phyloP scores from a whole-genome alignment of 352 stramenopile species.

The Globisporangium radiosum region DNA sequence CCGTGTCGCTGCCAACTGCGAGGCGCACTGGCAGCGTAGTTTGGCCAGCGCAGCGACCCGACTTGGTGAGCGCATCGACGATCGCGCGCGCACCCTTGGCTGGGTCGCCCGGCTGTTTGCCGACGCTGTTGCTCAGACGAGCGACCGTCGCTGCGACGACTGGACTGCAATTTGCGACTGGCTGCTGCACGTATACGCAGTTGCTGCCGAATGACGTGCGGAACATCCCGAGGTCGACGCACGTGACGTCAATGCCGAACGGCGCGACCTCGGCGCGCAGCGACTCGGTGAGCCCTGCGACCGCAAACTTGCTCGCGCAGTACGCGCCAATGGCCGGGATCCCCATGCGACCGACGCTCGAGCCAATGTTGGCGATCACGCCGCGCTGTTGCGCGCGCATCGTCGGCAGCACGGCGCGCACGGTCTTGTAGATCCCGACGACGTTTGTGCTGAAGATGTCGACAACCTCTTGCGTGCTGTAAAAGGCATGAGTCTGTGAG shows the following conservation, averaged over 20 bases:
- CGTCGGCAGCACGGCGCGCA: conserved; percentile 14
- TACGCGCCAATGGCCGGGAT: conserved; percentile 29
- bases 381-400: conserved; percentile 14
- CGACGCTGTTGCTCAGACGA: conserved; percentile 4
- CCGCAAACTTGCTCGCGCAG: conserved; percentile 33
- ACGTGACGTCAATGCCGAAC: conserved; percentile 31
- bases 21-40: conserved; percentile 6
- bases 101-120: conserved; percentile 8
- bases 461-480: conserved; percentile 17
- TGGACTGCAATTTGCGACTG: conserved; percentile 18
- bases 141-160: conserved; percentile 17
- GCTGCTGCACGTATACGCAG: conserved; percentile 13
- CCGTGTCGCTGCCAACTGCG: not conserved
- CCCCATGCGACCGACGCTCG: conserved; percentile 18
- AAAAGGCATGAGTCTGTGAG: no score
- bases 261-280: conserved; percentile 25
- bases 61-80: conserved; percentile 17
- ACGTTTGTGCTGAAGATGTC: conserved; percentile 38
- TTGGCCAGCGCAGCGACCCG: conserved; percentile 6
- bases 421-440: conserved; percentile 27
- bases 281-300: conserved; percentile 26
- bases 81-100: conserved; percentile 5
- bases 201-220: conserved; percentile 29
- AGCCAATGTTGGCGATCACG: conserved; percentile 35
- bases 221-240: conserved; percentile 33